Evolutionary conservation across 106 monocot species (phyloP).

Genomic region (Iris macrosiphon): DNA sequence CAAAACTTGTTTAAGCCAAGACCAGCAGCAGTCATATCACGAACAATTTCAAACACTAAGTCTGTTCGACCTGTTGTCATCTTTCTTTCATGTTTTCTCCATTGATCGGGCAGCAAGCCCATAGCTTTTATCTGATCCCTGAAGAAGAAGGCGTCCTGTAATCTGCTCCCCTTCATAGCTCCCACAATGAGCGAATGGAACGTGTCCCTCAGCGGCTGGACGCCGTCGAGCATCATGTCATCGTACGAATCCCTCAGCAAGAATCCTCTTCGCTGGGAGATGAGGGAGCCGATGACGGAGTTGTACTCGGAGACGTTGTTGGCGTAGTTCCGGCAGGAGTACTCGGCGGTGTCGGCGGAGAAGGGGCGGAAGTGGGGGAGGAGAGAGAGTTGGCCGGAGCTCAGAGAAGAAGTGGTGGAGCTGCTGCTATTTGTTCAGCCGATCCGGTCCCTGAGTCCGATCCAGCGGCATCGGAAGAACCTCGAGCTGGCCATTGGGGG

Average conservation of each 20-base stretch:
- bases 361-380: conserved; percentile 5
- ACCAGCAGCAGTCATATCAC: conserved; percentile 98
- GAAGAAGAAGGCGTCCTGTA: conserved; percentile 91
- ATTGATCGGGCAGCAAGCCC: conserved; percentile 86
- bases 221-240: conserved; percentile 96
- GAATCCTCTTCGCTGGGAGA: conserved; percentile 74
- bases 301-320: conserved; percentile 87
- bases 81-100: no score
- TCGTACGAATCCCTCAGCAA: conserved; percentile 93
- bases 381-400: neutral
- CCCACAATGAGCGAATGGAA: conserved; percentile 95
- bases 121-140: conserved; percentile 89
- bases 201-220: conserved; percentile 87
- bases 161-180: conserved; percentile 79
- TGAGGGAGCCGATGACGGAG: conserved; percentile 74
- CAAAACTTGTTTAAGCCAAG: conserved; percentile 93
- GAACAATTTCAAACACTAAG: conserved; percentile 84
- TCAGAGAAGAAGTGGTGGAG: no score
- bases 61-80: conserved; percentile 74
- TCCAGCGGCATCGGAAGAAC: no score
- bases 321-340: conserved; percentile 71
- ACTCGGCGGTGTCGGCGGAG: conserved; percentile 44
- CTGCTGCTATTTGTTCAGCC: no score
- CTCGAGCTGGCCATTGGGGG: no score
- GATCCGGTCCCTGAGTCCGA: no score